Evolutionary conservation across 2,329 filamentous ascomycete genomes (phyloP).

Genomic region (Neofusicoccum cordaticola): DNA sequence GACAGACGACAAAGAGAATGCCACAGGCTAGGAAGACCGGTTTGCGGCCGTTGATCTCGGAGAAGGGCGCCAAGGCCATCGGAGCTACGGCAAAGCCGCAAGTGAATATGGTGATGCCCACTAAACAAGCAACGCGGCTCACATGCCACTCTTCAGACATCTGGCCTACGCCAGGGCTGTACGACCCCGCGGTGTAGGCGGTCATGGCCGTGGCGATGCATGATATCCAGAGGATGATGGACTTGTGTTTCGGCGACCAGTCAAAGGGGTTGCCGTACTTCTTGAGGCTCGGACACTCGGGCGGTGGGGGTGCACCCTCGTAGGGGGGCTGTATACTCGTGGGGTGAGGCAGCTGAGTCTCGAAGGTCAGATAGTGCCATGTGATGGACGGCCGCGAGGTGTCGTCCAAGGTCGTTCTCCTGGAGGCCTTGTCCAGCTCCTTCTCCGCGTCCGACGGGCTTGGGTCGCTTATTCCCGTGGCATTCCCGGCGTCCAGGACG

Average conservation of each 20-base stretch:
- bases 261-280: conserved; percentile 67
- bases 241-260: conserved; percentile 70
- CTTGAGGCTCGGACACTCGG: conserved; percentile 62
- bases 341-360: conserved; percentile 55
- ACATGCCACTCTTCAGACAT: conserved; percentile 66
- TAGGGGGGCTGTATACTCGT: conserved; percentile 33
- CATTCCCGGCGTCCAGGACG: conserved; percentile 17
- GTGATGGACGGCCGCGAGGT: conserved; percentile 37
- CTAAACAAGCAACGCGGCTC: conserved; percentile 62
- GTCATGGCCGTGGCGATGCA: conserved; percentile 74
- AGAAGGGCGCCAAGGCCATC: conserved; percentile 85
- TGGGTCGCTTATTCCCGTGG: conserved; percentile 16
- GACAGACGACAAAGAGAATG: conserved; percentile 66
- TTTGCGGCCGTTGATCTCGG: conserved; percentile 81
- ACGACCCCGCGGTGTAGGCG: conserved; percentile 78
- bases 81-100: conserved; percentile 75
- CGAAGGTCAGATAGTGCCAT: conserved; percentile 61
- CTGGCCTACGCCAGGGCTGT: conserved; percentile 65
- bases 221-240: conserved; percentile 67
- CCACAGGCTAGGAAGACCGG: conserved; percentile 78
- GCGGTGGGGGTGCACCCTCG: conserved; percentile 42
- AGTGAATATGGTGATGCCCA: conserved; percentile 80
- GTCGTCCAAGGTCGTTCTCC: conserved; percentile 4
- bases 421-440: neutral
- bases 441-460: conserved; percentile 1